These are phyloP conservation scores for Trichophyton verrucosum DNA, from an alignment of 2,329 filamentous ascomycete genomes.

Conservation along the genomic window DNA sequence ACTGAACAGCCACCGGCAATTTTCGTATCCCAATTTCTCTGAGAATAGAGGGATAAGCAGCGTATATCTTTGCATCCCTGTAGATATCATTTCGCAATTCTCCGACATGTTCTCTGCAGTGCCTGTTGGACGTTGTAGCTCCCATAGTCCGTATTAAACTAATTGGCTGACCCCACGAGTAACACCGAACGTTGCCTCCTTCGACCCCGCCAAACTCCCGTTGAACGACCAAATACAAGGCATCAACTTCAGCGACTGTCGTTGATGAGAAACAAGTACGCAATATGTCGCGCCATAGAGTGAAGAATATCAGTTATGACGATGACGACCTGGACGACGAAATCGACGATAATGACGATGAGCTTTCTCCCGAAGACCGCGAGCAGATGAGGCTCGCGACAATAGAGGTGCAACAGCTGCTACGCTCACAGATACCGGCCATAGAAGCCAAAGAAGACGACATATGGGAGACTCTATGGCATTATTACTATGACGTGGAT, in stretches of 20 bases:
- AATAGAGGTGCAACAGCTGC: conserved; percentile 49
- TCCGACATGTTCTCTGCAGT: background rate
- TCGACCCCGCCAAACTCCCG: background rate
- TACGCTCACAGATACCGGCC: conserved; percentile 49
- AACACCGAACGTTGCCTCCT: background rate
- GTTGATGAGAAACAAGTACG: background rate
- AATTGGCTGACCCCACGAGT: background rate
- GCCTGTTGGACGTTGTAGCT: background rate
- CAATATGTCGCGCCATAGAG: conserved; percentile 34
- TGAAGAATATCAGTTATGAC: conserved; percentile 34
- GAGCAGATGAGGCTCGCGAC: conserved; percentile 54
- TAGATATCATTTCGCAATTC: background rate
- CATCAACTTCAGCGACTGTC: background rate
- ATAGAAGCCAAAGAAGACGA: conserved; percentile 54
- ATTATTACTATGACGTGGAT: conserved; percentile 88
- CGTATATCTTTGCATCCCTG: background rate
- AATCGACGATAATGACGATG: conserved; percentile 23
- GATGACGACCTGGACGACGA: conserved; percentile 32
- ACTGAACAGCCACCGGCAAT: background rate
- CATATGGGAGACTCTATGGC: conserved; percentile 82
- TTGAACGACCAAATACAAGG: background rate
- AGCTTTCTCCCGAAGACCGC: conserved; percentile 33
- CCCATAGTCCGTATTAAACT: background rate
- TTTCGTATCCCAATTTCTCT: conserved; percentile 5
- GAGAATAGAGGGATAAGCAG: background rate